phyloP scores from a whole-genome alignment of 306 rosid genomes.

The Lablab purpureus region DNA sequence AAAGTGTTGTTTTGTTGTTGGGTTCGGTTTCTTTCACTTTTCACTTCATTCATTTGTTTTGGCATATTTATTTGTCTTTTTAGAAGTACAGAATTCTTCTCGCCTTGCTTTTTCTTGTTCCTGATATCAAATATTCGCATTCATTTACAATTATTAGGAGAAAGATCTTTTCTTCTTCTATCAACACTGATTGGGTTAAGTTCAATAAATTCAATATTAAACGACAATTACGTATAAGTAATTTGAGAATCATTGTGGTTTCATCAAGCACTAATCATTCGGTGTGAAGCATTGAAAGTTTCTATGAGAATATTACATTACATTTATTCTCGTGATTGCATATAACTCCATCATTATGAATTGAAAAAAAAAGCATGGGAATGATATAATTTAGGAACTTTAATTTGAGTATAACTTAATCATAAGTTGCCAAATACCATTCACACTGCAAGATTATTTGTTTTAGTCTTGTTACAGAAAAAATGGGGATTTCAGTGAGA shows the following conservation, averaged over 20 bases:
- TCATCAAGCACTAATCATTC: background rate
- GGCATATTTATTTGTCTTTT: constrained; percentile 16
- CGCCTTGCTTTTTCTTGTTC: background rate
- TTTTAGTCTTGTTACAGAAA: too few species aligned
- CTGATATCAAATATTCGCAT: constrained; percentile 48
- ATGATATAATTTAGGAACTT: background rate
- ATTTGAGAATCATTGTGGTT: background rate
- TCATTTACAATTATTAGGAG: constrained; percentile 22
- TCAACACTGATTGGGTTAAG: background rate
- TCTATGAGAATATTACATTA: background rate
- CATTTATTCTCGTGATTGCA: background rate
- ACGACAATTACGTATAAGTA: background rate
- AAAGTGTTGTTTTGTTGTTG: constrained; percentile 19
- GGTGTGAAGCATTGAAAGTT: background rate
- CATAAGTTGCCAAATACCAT: background rate
- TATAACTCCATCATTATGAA: background rate
- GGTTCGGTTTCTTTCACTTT: constrained; percentile 38
- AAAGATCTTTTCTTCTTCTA: background rate
- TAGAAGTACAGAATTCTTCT: background rate
- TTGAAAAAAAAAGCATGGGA: background rate
- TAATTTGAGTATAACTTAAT: background rate
- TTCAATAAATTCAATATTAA: background rate
- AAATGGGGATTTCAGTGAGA: too few species aligned
- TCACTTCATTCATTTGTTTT: constrained; percentile 38
- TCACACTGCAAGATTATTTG: too few species aligned